Base-by-base conservation (phyloP, 495 filamentous ascomycete species). In the Penicillium longicatenatum region DNA sequence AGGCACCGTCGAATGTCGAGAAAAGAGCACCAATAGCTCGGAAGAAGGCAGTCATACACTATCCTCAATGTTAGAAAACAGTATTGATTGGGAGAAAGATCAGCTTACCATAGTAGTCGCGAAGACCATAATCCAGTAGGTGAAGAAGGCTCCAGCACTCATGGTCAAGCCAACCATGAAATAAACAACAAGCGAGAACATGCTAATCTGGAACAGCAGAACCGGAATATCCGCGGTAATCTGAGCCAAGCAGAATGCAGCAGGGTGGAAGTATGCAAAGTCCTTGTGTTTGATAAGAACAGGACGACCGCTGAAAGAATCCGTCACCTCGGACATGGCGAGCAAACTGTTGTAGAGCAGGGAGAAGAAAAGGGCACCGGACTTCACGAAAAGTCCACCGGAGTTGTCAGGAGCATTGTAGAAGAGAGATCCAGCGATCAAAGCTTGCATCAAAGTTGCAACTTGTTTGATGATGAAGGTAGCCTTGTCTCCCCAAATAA, bases 271-370 rank as follows among this genome's bases (percentile, higher is more conserved):
- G 62, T 90, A 86, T 26, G 86, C 86, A 67, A 91, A 92, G 20
- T 77, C 76, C 64, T 89, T 88, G 69, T 94, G 90, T 57, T 92
- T 91, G 51, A 89, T 79, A 19, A 93, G 69, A 31, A 94, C 86
- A 2, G 86, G 88, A 17, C 88, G 82, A 1, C 84, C 82, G 19
- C 78, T 74, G 66, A 91, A 91, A 0, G 88, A 86, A 31, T 86
- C 79, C 17, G 83, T 89, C 9, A 91, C 78, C 63, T 92, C 90
- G 2, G 86, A 80, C 55, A 93, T 78, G 19, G 89, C 85, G 9
- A 91, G 74, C 52, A 92, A 76, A 55, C 83, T 83, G 63, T 90
- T 89, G 72, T 91, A 92, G 29, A 94, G 71, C 4, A 92, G 65
- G 33, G 85, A 80, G 71, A 92, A 90, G 76, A 92, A 92, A n/a